Evolutionary conservation across 1,139 yeast genomes (phyloP).

Genomic region (Hemisphaericaspora xylofermentans): DNA sequence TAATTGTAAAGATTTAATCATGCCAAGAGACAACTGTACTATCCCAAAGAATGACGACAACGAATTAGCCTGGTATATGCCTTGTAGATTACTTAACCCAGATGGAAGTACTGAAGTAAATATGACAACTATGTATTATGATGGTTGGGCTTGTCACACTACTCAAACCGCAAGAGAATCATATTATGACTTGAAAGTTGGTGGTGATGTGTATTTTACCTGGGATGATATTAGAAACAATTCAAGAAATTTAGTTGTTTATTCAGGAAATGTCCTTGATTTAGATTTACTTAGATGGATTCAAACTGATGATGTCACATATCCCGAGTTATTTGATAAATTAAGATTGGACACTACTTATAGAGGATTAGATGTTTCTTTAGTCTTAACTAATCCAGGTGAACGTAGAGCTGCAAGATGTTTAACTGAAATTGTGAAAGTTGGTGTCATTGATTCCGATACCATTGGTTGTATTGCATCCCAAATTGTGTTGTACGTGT

Average conservation of each 20-base stretch:
- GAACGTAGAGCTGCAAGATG: conserved; percentile 79
- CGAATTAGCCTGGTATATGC: conserved; percentile 93
- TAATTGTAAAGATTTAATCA: conserved; percentile 77
- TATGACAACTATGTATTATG: conserved; percentile 58
- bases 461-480: conserved; percentile 97
- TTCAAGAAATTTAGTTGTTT: conserved; percentile 79
- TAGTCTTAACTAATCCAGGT: conserved; percentile 64
- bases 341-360: conserved; percentile 54
- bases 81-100: conserved; percentile 69
- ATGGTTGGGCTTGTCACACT: conserved; percentile 93
- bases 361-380: conserved; percentile 79
- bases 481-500: conserved; percentile 71
- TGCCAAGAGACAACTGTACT: conserved; percentile 66
- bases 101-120: conserved; percentile 73
- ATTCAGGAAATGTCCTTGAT: conserved; percentile 85
- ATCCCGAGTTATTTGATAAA: conserved; percentile 69
- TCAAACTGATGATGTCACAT: conserved; percentile 61
- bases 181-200: conserved; percentile 58
- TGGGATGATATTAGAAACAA: conserved; percentile 82
- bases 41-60: conserved; percentile 65
- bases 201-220: conserved; percentile 80
- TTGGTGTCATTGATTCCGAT: conserved; percentile 85
- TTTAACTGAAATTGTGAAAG: conserved; percentile 81
- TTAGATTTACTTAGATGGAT: conserved; percentile 76
- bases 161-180: conserved; percentile 63